Evolutionary conservation across 352 stramenopile species (phyloP).

Genomic region (Blastocystis sp.): DNA sequence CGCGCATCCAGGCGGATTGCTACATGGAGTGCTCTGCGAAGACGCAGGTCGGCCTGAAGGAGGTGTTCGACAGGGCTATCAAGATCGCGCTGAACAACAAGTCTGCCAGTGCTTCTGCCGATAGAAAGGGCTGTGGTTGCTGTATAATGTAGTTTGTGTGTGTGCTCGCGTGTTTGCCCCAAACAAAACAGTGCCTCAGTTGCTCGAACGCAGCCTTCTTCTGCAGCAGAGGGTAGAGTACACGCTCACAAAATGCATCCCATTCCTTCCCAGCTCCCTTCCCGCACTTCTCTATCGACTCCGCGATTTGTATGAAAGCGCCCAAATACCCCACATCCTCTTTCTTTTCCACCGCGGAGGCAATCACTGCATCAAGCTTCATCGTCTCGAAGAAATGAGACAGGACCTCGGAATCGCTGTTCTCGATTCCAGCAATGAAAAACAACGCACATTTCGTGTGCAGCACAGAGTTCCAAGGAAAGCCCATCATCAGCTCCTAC

Average conservation of each 20-base stretch:
- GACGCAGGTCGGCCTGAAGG: constrained; percentile 87
- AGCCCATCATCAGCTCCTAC: neutral
- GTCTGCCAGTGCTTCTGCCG: constrained; percentile 29
- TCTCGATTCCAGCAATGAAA: neutral
- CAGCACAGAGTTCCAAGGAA: constrained; percentile 28
- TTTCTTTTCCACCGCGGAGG: neutral
- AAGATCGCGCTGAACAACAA: constrained; percentile 82
- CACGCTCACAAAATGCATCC: neutral
- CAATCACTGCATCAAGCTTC: neutral
- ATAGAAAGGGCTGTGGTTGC: constrained; percentile 63
- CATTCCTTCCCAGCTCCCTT: neutral
- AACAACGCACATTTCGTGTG: constrained; percentile 10
- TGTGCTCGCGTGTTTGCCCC: neutral
- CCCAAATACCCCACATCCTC: constrained; percentile 25
- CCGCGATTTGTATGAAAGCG: constrained; percentile 1
- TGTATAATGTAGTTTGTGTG: constrained; percentile 68
- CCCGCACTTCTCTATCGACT: neutral
- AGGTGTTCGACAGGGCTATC: constrained; percentile 88
- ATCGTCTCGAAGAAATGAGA: neutral
- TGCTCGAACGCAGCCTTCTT: neutral
- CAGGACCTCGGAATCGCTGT: neutral
- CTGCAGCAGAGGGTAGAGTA: neutral
- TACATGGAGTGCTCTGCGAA: constrained; percentile 88
- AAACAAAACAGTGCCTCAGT: neutral
- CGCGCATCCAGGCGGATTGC: constrained; percentile 83